Conservation (phyloP, 768 basidiomycete genomes). For the Tephrocybe sp. region DNA sequence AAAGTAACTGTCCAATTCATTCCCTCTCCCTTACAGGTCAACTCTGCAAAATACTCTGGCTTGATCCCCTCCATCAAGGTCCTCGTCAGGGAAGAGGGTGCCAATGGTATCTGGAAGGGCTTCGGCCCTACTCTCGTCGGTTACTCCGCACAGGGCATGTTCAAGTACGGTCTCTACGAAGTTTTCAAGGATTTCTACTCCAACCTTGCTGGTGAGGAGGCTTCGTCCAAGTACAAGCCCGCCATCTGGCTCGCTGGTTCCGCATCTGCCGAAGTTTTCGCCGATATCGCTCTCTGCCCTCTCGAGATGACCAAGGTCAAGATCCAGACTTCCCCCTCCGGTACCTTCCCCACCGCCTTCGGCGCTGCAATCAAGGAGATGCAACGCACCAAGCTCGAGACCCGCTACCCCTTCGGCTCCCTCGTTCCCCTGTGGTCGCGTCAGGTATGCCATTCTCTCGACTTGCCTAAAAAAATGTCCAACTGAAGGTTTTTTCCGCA, state of each 20-base stretch:
- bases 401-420: constrained; percentile 84
- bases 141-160: constrained; percentile 94
- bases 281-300: constrained; percentile 94
- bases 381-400: constrained; percentile 62
- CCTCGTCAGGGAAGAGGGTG: constrained; percentile 78
- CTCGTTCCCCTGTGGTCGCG: constrained; percentile 86
- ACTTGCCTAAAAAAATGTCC: not conserved
- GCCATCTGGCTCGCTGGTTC: constrained; percentile 93
- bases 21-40: constrained; percentile 46
- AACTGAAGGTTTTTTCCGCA: constrained; percentile 29
- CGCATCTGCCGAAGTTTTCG: constrained; percentile 93
- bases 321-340: constrained; percentile 74
- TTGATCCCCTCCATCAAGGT: constrained; percentile 57
- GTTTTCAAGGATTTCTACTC: constrained; percentile 92
- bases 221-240: constrained; percentile 76
- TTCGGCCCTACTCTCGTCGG: constrained; percentile 91
- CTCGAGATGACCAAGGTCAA: constrained; percentile 93
- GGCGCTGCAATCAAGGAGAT: constrained; percentile 71
- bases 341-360: constrained; percentile 77
- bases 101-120: constrained; percentile 90
- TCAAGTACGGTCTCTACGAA: constrained; percentile 99
- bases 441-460: constrained; percentile 49
- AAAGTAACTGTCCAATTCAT: not conserved
- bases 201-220: constrained; percentile 86
- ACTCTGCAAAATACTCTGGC: constrained; percentile 72